Conservation (phyloP, 106 monocot species). For the Dioscorea zingiberensis region DNA sequence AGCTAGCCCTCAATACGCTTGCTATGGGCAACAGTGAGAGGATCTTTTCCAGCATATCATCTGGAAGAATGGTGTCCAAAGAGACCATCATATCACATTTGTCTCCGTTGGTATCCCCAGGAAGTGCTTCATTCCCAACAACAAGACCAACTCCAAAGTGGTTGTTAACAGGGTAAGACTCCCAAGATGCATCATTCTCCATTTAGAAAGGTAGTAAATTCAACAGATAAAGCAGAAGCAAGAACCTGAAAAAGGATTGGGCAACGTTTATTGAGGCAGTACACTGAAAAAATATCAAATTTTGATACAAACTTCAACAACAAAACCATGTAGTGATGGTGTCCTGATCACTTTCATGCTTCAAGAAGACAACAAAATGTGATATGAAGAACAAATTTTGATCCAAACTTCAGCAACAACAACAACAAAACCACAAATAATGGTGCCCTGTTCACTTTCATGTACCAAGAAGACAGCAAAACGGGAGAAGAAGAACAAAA, state of each 20-base stretch:
- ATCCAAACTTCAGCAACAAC: too few species aligned
- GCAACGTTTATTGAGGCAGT: too few species aligned
- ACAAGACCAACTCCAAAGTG: conserved; percentile 11
- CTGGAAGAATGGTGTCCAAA: conserved; percentile 55
- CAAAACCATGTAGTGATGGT: too few species aligned
- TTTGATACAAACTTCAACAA: too few species aligned
- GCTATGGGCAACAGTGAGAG: conserved; percentile 58
- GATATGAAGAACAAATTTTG: too few species aligned
- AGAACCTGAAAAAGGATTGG: conserved; percentile 1
- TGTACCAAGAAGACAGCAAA: too few species aligned
- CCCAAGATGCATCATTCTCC: conserved; percentile 45
- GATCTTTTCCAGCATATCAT: conserved; percentile 82
- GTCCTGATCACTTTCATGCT: too few species aligned
- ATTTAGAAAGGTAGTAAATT: background rate
- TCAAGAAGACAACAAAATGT: too few species aligned
- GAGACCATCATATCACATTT: conserved; percentile 20
- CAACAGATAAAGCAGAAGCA: conserved; percentile 1
- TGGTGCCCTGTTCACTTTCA: too few species aligned
- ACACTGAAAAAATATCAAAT: background rate
- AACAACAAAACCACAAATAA: too few species aligned
- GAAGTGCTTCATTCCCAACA: conserved; percentile 4
- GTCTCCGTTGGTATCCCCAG: conserved; percentile 9
- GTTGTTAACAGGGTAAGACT: conserved; percentile 14
- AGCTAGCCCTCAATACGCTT: conserved; percentile 56
- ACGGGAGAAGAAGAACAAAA: too few species aligned